Conservation (phyloP, 306 rosid species). For the Citrullus mucosospermus region DNA sequence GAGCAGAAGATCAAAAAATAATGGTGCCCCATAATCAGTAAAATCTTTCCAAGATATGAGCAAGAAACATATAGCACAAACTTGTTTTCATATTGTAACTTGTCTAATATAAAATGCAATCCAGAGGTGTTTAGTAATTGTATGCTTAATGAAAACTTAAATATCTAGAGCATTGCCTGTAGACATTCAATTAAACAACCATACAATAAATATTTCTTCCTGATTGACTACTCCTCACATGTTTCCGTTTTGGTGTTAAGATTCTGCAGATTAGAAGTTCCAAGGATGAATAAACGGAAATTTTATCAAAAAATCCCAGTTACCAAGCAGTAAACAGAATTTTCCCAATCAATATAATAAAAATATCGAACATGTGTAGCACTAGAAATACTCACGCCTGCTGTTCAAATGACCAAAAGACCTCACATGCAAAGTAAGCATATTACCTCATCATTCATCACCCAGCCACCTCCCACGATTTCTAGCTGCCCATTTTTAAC, state of each 20-base stretch:
- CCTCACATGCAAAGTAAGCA: constrained; percentile 5
- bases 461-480: constrained; percentile 99
- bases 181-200: neutral
- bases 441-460: constrained; percentile 96
- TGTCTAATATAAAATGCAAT: neutral
- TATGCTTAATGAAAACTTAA: neutral
- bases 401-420: neutral
- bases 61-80: neutral
- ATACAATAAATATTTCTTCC: neutral
- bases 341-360: neutral
- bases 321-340: neutral
- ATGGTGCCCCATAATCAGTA: neutral
- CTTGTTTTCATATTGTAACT: neutral
- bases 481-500: constrained; percentile 87
- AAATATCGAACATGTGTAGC: neutral
- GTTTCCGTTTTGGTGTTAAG: neutral
- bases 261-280: neutral
- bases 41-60: neutral
- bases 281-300: neutral
- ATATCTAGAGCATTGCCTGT: neutral
- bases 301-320: neutral
- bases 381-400: neutral
- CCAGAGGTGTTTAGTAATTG: neutral
- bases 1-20: neutral
- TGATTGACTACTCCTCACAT: neutral